phyloP scores from a whole-genome alignment of 192 early-diverging fungal species.

The Podila minutissima region DNA sequence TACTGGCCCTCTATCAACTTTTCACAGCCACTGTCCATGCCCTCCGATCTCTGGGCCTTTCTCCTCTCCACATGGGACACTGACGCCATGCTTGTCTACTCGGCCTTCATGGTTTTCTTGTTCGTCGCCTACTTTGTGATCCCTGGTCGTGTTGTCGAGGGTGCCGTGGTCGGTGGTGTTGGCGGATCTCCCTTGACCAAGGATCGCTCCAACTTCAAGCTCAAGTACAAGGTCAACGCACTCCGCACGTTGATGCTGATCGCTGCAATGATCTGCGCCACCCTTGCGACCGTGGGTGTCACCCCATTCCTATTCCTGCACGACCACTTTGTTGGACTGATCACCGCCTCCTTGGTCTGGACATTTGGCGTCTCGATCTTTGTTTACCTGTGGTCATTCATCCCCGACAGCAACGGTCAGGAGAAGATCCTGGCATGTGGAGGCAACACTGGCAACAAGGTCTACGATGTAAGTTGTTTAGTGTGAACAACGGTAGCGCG shows the following conservation, averaged over 20 bases:
- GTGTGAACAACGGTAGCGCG: no score
- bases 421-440: slow-evolving; percentile 77
- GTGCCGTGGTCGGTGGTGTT: slow-evolving; percentile 54
- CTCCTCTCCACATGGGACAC: slow-evolving; percentile 55
- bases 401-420: slow-evolving; percentile 49
- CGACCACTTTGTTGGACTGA: slow-evolving; percentile 80
- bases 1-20: slow-evolving; percentile 63
- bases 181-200: slow-evolving; percentile 50
- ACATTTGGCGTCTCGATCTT: slow-evolving; percentile 69
- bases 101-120: slow-evolving; percentile 78
- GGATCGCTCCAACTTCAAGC: slow-evolving; percentile 75
- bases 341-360: slow-evolving; percentile 73
- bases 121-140: slow-evolving; percentile 70
- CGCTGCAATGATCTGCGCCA: slow-evolving; percentile 48
- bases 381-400: slow-evolving; percentile 83
- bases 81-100: slow-evolving; percentile 63
- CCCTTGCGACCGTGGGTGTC: slow-evolving; percentile 59
- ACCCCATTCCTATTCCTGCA: slow-evolving; percentile 82
- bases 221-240: slow-evolving; percentile 90
- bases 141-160: slow-evolving; percentile 73
- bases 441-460: slow-evolving; percentile 90
- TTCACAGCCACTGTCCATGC: slow-evolving; percentile 7
- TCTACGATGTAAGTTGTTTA: slow-evolving; percentile 77
- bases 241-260: slow-evolving; percentile 70
- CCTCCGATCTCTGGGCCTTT: slow-evolving; percentile 27